Conservation (phyloP, 169 alveolate species). For the Plasmodium vivax region DNA sequence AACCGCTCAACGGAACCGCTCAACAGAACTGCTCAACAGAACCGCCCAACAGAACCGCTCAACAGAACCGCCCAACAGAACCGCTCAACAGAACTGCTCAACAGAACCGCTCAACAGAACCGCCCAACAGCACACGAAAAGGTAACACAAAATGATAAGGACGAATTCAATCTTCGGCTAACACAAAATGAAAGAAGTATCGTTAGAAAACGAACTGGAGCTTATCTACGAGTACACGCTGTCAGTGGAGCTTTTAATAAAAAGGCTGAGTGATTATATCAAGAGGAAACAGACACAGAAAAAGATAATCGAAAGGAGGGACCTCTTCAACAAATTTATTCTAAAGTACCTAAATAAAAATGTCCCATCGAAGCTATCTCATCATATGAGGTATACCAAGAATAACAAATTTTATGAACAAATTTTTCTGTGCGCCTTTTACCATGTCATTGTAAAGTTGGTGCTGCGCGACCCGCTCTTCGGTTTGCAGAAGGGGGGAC, state of each 20-base stretch:
- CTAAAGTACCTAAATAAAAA: constrained; percentile 41
- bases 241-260: constrained; percentile 26
- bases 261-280: constrained; percentile 30
- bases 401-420: constrained; percentile 34
- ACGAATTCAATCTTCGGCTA: background rate
- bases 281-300: constrained; percentile 18
- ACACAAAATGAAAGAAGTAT: constrained; percentile 57
- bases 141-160: background rate
- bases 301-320: constrained; percentile 30
- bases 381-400: constrained; percentile 30
- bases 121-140: background rate
- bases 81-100: too few relatives aligned
- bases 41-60: too few relatives aligned
- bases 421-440: constrained; percentile 43
- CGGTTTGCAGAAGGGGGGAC: background rate
- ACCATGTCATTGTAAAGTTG: constrained; percentile 35
- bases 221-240: constrained; percentile 35
- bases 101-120: too few relatives aligned
- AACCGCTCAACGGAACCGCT: too few relatives aligned
- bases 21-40: too few relatives aligned
- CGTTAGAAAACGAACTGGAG: constrained; percentile 41
- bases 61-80: too few relatives aligned
- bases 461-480: constrained; percentile 25
- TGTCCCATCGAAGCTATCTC: constrained; percentile 21
- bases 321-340: constrained; percentile 10